Percentiles rank a stretch among this genome's conserved stretches.
Evolutionary conservation across 768 basidiomycete species (phyloP).

Genomic region (Lentinula aciculospora): DNA sequence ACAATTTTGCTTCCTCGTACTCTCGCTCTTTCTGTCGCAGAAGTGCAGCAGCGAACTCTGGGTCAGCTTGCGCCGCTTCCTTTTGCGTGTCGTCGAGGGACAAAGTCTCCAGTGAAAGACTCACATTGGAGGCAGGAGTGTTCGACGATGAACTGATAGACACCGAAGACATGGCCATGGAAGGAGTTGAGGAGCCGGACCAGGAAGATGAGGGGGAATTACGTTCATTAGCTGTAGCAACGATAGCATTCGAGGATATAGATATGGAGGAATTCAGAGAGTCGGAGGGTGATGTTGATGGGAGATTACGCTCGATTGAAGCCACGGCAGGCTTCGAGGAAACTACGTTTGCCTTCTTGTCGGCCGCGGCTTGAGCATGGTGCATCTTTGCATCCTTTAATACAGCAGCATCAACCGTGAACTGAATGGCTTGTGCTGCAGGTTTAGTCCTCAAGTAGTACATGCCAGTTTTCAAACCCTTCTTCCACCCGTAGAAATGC

Average conservation of each 20-base stretch:
- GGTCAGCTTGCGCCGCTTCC: conserved; percentile 51
- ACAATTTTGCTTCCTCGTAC: conserved; percentile 73
- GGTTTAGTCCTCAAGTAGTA: conserved; percentile 95
- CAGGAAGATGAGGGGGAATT: conserved; percentile 12
- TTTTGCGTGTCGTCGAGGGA: conserved; percentile 44
- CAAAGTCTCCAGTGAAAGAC: conserved; percentile 24
- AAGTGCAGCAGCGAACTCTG: conserved; percentile 78
- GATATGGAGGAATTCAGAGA: conserved; percentile 24
- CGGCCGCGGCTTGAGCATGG: conserved; percentile 21
- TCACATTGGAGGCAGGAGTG: conserved; percentile 20
- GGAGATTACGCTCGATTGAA: conserved; percentile 3
- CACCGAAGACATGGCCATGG: conserved; percentile 21
- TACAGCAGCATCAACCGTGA: conserved; percentile 85
- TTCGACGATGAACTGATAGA: conserved; percentile 16
- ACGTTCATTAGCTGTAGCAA: background rate
- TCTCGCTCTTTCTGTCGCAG: conserved; percentile 66
- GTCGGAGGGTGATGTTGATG: conserved; percentile 15
- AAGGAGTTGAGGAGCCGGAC: conserved; percentile 21
- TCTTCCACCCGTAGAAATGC: conserved; percentile 99
- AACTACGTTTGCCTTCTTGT: conserved; percentile 6
- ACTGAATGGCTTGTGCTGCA: conserved; percentile 94
- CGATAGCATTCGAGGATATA: conserved; percentile 10
- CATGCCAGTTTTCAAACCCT: conserved; percentile 98
- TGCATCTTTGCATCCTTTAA: conserved; percentile 61
- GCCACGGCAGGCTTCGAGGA: background rate